Percentiles rank a stretch among this genome's conserved stretches.
Conservation (phyloP, 441 rosid species). For the Gossypium davidsonii region DNA sequence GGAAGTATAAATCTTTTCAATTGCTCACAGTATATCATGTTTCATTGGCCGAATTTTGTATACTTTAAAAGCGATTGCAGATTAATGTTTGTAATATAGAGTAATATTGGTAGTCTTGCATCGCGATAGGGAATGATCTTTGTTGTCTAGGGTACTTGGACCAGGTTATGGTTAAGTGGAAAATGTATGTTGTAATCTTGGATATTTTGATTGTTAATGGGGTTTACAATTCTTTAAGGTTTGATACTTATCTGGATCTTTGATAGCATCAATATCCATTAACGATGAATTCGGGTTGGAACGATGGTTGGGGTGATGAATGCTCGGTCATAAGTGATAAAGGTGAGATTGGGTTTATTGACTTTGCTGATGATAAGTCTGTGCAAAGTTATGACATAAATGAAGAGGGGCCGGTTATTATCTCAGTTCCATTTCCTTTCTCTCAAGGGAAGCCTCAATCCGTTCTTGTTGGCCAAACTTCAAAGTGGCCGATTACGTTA, state of each 20-base stretch:
- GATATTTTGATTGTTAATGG: background rate
- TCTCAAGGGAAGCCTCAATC: conserved; percentile 41
- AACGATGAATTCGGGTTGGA: conserved; percentile 20
- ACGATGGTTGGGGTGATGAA: conserved; percentile 29
- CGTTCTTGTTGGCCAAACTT: conserved; percentile 35
- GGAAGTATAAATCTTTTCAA: background rate
- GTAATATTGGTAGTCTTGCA: background rate
- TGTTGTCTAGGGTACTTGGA: background rate
- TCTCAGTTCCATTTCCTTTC: conserved; percentile 50
- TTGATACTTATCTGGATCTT: conserved; percentile 13
- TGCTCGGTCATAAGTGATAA: conserved; percentile 44
- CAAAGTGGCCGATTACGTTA: conserved; percentile 32
- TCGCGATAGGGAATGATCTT: background rate
- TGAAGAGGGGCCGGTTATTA: conserved; percentile 33
- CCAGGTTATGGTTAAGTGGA: background rate
- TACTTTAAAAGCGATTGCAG: background rate
- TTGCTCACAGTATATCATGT: background rate
- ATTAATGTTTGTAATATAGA: background rate
- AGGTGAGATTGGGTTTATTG: conserved; percentile 48
- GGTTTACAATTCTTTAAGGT: background rate
- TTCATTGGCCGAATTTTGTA: background rate
- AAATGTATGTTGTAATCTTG: background rate
- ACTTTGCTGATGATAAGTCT: conserved; percentile 39
- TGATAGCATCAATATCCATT: background rate
- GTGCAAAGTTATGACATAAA: conserved; percentile 29